Conservation (phyloP, 108 stramenopile genomes). For the Cyclotella cryptica region DNA sequence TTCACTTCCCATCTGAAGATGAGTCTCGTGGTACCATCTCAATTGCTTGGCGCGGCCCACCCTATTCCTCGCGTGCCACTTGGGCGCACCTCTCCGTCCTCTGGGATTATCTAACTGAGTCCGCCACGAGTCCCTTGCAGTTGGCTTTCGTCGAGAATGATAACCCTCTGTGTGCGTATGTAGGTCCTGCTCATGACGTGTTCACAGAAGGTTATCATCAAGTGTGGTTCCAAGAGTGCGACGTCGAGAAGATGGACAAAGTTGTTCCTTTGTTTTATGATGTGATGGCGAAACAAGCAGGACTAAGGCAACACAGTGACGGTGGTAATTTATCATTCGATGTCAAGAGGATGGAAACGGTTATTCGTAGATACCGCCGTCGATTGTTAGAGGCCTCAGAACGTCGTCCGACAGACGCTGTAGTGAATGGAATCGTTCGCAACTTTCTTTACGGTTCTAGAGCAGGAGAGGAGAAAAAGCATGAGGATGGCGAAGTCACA, state of each 20-base stretch:
- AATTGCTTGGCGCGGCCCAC: constrained; percentile 51
- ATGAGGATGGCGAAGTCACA: constrained; percentile 15
- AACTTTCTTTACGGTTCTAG: constrained; percentile 56
- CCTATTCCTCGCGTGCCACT: constrained; percentile 18
- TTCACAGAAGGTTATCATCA: constrained; percentile 58
- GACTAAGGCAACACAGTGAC: constrained; percentile 12
- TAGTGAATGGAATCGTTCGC: constrained; percentile 45
- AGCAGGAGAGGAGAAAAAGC: constrained; percentile 27
- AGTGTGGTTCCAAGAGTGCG: constrained; percentile 50
- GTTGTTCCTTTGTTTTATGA: constrained; percentile 37
- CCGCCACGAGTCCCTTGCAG: constrained; percentile 50
- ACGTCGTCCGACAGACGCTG: constrained; percentile 37
- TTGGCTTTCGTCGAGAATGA: constrained; percentile 54
- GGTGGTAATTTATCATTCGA: constrained; percentile 26
- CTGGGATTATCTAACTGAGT: constrained; percentile 50
- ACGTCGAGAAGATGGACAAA: constrained; percentile 50
- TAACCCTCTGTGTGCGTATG: constrained; percentile 46
- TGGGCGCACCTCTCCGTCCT: constrained; percentile 41
- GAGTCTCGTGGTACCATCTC: constrained; percentile 49
- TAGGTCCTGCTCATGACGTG: constrained; percentile 47
- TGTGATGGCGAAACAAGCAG: constrained; percentile 35
- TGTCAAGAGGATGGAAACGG: constrained; percentile 41
- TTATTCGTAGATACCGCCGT: constrained; percentile 47
- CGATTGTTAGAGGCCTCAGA: constrained; percentile 38
- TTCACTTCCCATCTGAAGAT: constrained; percentile 52